Conservation (phyloP, 176 grass and related monocot species). For the Oryza rufipogon region DNA sequence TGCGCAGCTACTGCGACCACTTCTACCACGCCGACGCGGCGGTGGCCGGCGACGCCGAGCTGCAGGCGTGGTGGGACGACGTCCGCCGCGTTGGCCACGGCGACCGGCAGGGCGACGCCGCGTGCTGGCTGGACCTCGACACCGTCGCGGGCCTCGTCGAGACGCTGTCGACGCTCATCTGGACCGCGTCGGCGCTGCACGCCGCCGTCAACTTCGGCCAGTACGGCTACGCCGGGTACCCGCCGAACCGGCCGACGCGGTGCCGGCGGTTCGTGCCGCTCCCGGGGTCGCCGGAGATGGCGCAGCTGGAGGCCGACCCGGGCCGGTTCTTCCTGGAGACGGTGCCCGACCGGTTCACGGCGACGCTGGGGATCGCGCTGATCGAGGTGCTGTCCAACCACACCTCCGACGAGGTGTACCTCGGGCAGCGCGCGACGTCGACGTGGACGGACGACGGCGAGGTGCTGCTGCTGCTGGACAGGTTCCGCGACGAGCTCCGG, state of each 20-base stretch:
- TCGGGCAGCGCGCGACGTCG: conserved; percentile 70
- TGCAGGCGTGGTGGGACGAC: conserved; percentile 85
- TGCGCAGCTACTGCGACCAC: conserved; percentile 67
- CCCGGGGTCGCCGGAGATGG: conserved; percentile 61
- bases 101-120: conserved; percentile 57
- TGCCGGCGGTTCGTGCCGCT: conserved; percentile 79
- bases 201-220: conserved; percentile 94
- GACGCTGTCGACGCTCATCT: conserved; percentile 78
- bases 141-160: conserved; percentile 49
- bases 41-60: conserved; percentile 57
- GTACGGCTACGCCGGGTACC: conserved; percentile 86
- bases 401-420: conserved; percentile 86
- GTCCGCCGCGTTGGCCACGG: conserved; percentile 75
- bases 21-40: conserved; percentile 59
- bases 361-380: conserved; percentile 76
- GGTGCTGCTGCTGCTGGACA: conserved; percentile 66
- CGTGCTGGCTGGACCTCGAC: conserved; percentile 78
- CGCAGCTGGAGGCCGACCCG: conserved; percentile 59
- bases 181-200: conserved; percentile 90
- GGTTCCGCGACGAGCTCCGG: conserved; percentile 60
- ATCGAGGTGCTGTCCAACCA: conserved; percentile 95
- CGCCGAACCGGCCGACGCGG: conserved; percentile 82
- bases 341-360: conserved; percentile 76
- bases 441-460: conserved; percentile 77
- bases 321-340: conserved; percentile 70